Evolutionary conservation across 2,329 filamentous ascomycete species (phyloP), one percentile per base, ranked within the genome.

Genomic region (Cercospora beticola): DNA sequence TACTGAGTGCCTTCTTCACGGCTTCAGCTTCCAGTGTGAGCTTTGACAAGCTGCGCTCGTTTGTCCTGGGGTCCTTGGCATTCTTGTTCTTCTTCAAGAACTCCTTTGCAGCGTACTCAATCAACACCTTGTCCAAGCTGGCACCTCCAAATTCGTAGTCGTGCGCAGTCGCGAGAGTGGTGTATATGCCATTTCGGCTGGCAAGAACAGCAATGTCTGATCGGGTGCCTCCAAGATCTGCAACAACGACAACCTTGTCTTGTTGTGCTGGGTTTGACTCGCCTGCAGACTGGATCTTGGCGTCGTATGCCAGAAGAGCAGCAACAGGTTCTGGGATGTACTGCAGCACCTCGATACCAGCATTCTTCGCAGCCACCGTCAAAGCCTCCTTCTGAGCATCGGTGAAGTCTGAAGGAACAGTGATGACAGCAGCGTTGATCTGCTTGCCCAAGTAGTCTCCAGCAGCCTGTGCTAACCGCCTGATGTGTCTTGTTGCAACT

Each of bases 31-130:
- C 95, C 59, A 93, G 86, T 82, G 93, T 94, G 74, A 99, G 85
- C 87, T 98, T 99, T 70, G 95, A 94, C 75, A 97, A 83, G 76
- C 91, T 91, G 76, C 90, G 90, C 65, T 90, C 86, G 79, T 95
- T 92, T 78, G 90, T 87, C 74, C 94, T 88, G 23, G 95, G 95
- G 81, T 98, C 95, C 52, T 73, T 71, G 33, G 77, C 73, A 67
- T 88, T 88, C 83, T 90, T 90, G 87, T 98, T 88, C 87, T 97
- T 97, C 88, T 99, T 98, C 78, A 95, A 87, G 83, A 99, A 99
- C 82, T 99, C 95, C 86, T 99, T 99, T 75, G 94, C 92, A 76
- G 98, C 97, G 85, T 97, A 90, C 80, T 99, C 94, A 79, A 97
- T 92, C 68, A 99, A 86, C 61, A 94, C 91, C 80, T 95, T 88